Conservation (phyloP, 2,329 filamentous ascomycete genomes). For the Aspergillus fumigatiaffinis region DNA sequence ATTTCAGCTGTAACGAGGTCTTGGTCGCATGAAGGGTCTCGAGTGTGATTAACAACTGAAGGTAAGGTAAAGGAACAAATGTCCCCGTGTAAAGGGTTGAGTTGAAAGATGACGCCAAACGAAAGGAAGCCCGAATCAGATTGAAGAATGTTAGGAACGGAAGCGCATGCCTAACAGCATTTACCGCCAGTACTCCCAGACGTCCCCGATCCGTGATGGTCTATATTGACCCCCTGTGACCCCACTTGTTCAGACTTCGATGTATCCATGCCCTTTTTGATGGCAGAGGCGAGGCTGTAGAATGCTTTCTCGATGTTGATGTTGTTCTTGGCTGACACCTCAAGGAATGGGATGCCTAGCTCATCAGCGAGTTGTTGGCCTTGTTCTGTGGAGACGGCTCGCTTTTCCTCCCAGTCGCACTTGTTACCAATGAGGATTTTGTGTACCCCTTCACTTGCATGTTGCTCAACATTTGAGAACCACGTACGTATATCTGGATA, state of each 20-base stretch:
- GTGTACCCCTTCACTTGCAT: slow-evolving; percentile 97
- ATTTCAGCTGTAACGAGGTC: slow-evolving; percentile 1
- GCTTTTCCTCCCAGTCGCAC: slow-evolving; percentile 99
- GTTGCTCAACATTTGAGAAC: slow-evolving; percentile 98
- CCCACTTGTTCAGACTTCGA: slow-evolving; percentile 68
- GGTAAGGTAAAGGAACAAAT: background rate
- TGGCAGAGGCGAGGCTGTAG: slow-evolving; percentile 88
- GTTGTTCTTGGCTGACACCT: slow-evolving; percentile 97
- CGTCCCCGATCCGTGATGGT: slow-evolving; percentile 52
- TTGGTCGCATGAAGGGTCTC: background rate
- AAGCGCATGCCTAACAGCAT: slow-evolving; percentile 61
- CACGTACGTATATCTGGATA: slow-evolving; percentile 89
- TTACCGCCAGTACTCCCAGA: slow-evolving; percentile 58
- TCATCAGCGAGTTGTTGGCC: slow-evolving; percentile 93
- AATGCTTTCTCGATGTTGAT: slow-evolving; percentile 99
- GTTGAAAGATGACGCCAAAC: slow-evolving; percentile 4
- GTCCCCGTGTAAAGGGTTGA: slow-evolving; percentile 4
- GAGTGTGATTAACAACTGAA: background rate
- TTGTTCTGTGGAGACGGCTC: slow-evolving; percentile 85
- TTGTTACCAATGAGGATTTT: slow-evolving; percentile 99
- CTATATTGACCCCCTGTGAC: slow-evolving; percentile 63
- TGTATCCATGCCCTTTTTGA: slow-evolving; percentile 98
- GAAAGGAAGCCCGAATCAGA: background rate
- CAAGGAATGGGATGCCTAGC: slow-evolving; percentile 95
- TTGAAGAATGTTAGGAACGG: slow-evolving; percentile 6